These are phyloP conservation scores for Pleurotus giganteus DNA, from an alignment of 768 basidiomycete genomes.

Conservation along the genomic window DNA sequence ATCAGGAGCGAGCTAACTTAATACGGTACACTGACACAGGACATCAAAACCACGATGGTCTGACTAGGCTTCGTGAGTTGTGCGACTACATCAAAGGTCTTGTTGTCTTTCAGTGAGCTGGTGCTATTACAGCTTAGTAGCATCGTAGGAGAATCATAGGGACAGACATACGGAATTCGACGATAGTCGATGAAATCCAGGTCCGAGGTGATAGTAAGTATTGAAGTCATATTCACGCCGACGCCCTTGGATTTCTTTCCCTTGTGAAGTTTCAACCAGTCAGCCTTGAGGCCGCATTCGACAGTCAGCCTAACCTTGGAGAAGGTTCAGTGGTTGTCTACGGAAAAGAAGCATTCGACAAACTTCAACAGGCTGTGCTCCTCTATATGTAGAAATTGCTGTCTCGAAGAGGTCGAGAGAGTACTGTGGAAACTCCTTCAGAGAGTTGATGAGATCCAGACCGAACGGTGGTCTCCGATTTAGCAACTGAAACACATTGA, in stretches of 20 bases:
- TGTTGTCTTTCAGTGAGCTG: conserved; percentile 56
- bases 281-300: conserved; percentile 50
- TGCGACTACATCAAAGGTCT: conserved; percentile 58
- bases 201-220: conserved; percentile 79
- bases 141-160: not conserved
- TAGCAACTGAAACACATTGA: conserved; percentile 48
- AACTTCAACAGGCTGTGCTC: conserved; percentile 52
- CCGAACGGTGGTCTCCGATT: conserved; percentile 79
- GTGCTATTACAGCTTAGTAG: conserved; percentile 44
- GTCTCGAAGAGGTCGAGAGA: conserved; percentile 48
- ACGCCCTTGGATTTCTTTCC: conserved; percentile 43
- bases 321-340: not conserved
- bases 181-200: conserved; percentile 76
- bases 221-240: conserved; percentile 59
- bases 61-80: conserved; percentile 77
- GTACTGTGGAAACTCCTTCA: conserved; percentile 68
- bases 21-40: conserved; percentile 47
- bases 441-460: conserved; percentile 57
- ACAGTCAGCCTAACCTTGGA: conserved; percentile 40
- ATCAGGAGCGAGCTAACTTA: conserved; percentile 11
- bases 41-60: conserved; percentile 52
- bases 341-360: not conserved
- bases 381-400: conserved; percentile 39
- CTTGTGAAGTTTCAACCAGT: conserved; percentile 19
- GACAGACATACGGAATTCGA: conserved; percentile 59